Conservation (phyloP, 139 green algal species). For the Ettlia oleoabundans region DNA sequence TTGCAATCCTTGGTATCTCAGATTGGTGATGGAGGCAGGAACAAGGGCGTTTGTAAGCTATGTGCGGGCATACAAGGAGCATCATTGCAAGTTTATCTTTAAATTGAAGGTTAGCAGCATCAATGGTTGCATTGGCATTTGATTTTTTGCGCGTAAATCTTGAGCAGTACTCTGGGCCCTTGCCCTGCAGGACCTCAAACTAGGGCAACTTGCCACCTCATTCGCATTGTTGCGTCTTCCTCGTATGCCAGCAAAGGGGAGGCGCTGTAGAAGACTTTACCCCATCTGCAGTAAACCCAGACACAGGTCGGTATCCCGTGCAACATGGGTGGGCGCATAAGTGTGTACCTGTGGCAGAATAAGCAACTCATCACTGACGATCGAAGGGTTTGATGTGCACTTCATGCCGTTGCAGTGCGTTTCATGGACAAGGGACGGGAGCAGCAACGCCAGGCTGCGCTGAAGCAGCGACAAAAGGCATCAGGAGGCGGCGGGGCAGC, state of each 20-base stretch:
- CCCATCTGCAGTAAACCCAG: constrained; percentile 68
- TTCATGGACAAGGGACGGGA: constrained; percentile 87
- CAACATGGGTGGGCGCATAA: too few species aligned
- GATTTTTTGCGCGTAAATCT: too few species aligned
- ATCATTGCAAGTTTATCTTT: constrained; percentile 97
- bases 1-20: too few species aligned
- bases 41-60: constrained; percentile 93
- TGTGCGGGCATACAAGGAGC: constrained; percentile 97
- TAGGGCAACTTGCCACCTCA: constrained; percentile 78
- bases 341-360: too few species aligned
- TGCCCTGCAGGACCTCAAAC: constrained; percentile 65
- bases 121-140: too few species aligned
- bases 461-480: constrained; percentile 41
- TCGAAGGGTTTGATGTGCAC: neutral
- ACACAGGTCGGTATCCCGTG: constrained; percentile 15
- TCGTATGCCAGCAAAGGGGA: constrained; percentile 89
- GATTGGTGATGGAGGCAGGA: constrained; percentile 92
- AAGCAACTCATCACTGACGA: too few species aligned
- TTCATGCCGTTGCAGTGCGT: constrained; percentile 16
- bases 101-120: constrained; percentile 65
- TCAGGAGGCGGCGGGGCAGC: constrained; percentile 10
- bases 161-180: neutral
- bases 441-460: constrained; percentile 80
- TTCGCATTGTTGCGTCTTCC: constrained; percentile 91
- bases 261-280: constrained; percentile 48